Base-by-base conservation (phyloP, 495 filamentous ascomycete species). In the Rhizodiscina lignyota region DNA sequence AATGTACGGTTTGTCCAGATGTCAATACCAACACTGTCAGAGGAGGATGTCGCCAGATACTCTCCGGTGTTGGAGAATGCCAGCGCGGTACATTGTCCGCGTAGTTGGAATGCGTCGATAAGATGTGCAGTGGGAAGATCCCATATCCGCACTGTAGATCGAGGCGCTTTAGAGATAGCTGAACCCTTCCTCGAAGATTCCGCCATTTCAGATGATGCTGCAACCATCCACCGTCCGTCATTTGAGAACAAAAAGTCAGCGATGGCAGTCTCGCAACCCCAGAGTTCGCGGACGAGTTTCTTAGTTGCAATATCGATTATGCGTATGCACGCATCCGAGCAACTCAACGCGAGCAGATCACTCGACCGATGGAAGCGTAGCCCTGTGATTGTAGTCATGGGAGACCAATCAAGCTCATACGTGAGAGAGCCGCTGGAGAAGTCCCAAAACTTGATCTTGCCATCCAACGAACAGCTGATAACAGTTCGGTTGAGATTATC, bases 381-480 rank as follows among this genome's bases (percentile, higher is more conserved):
- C 18, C 67, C 75, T n/a, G 74, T 82, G 36, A 75, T 66, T 13
- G 69, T 63, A n/a, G 77, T 70, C 67, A 80, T 83, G 3, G 74
- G 74, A 40, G 72, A 67, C 85, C 83, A 93, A 51, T 92, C 69
- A 30, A 96, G 71, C 49, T 94, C 73, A 42, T 86, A 69, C 12
- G 81, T 51, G 2, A 94, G 64, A 34, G 67, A 63, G 4, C 85
- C 87, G 1, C 80, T 77, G 6, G 66, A 56, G 35, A 96, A 89
- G 43, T 93, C 83, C 89, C 89, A 99, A 53, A 99, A 96, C 63
- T 96, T 96, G 43, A 99, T 65, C 50, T 76, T 89, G n/a, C 91
- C 91, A 54, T 99, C 89, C 18, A 83, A 55, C 2, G 81, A 74
- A 51, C 82, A 91, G 37, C 83, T 92, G 21, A 89, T 74, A 32